Evolutionary conservation across 495 filamentous ascomycete species (phyloP), one percentile per base, ranked within the genome.

Genomic region (Hypoxylon perforatum): DNA sequence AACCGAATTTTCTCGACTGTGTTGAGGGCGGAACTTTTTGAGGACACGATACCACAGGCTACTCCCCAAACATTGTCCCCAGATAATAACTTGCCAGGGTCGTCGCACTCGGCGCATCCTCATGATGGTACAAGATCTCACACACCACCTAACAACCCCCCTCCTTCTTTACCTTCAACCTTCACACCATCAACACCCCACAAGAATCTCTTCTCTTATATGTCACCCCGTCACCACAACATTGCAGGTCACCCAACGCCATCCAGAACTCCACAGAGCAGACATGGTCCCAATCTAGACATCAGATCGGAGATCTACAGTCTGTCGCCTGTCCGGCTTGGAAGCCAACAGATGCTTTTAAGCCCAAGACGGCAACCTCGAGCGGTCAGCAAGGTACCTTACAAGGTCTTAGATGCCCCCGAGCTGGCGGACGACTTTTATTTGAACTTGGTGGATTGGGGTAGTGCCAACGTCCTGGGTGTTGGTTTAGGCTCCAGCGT

Each of bases 391-490:
- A 98, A 98, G 76, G 94, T 97, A 0, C 95, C 95, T 0, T 98
- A 93, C 81, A 99, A 98, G 76, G 95, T 99, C 6, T 82, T 99
- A 3, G 95, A 99, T 82, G 95, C 96, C 0, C 95, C 95, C 12
- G 95, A 98, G 63, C 76, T 99, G 14, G 93, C 93, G 23, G 95
- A 99, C 69, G 96, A 99, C 75, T 99, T 97, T 75, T 99, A 99
- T 69, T 80, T 99, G 28, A 99, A 99, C 69, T 77, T 99, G 22
- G 94, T 99, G 1, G 95, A 99, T 68, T 99, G 95, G 95, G 95
- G 96, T n/a, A 94, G 90, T 68, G 92, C 89, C 65, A 95, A 97
- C 77, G 87, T 97, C 19, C 78, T 99, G 7, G 96, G 93, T 12
- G 95, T 99, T 25, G 95, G 95, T 0, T 78, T 99, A 42, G 93